These are phyloP conservation scores for Paramicrosporidium saccamoebae DNA, from an alignment of 371 early-diverging fungal species.

Conservation along the genomic window DNA sequence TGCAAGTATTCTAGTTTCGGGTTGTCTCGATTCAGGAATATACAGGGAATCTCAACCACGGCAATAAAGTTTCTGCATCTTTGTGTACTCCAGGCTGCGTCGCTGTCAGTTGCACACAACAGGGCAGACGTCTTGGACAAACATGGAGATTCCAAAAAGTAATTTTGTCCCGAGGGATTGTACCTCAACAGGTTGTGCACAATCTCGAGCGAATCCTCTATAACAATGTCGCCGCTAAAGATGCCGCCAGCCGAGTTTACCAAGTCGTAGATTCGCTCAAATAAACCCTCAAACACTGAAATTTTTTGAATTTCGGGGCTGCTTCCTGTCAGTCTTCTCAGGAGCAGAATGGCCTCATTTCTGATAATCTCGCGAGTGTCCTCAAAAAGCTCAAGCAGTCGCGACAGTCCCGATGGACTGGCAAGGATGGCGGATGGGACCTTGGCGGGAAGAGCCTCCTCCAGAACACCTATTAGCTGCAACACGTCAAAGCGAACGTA, in stretches of 20 bases:
- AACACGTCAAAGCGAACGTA: slow-evolving; percentile 63
- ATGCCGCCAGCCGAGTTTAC: slow-evolving; percentile 68
- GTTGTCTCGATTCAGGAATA: slow-evolving; percentile 49
- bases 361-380: slow-evolving; percentile 72
- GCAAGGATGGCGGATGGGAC: slow-evolving; percentile 56
- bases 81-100: slow-evolving; percentile 28
- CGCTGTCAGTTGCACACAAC: slow-evolving; percentile 16
- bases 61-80: slow-evolving; percentile 42
- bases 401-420: slow-evolving; percentile 55
- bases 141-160: slow-evolving; percentile 76
- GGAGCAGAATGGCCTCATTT: slow-evolving; percentile 61
- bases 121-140: slow-evolving; percentile 43
- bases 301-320: slow-evolving; percentile 90
- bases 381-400: slow-evolving; percentile 63
- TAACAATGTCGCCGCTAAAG: slow-evolving; percentile 71
- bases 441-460: slow-evolving; percentile 12
- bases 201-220: slow-evolving; percentile 72
- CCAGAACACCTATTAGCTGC: slow-evolving; percentile 35
- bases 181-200: slow-evolving; percentile 58
- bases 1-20: too few species aligned
- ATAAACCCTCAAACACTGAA: slow-evolving; percentile 81
- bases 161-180: slow-evolving; percentile 82
- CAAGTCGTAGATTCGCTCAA: slow-evolving; percentile 50
- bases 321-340: slow-evolving; percentile 48
- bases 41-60: slow-evolving; percentile 47